phyloP scores from a whole-genome alignment of 1,284 basidiomycete genomes.

The Trametes pubescens region DNA sequence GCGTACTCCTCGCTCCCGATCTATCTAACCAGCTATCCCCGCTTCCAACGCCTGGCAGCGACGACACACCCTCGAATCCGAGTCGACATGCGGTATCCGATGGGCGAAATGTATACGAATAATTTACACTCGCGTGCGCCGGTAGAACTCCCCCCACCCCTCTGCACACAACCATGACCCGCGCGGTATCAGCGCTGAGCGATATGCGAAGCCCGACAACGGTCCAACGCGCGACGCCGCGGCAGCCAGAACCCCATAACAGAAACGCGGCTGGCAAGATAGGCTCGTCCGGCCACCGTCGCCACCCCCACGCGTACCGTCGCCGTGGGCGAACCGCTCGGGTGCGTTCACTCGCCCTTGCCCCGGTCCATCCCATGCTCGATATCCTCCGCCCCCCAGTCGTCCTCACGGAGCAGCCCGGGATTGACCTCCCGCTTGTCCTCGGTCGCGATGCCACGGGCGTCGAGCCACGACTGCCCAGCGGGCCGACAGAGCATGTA shows the following conservation, averaged over 20 bases:
- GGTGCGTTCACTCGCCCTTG: conserved; percentile 31
- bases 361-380: conserved; percentile 37
- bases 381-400: conserved; percentile 33
- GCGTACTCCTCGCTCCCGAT: neutral
- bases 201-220: conserved; percentile 5
- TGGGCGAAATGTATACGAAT: conserved; percentile 2
- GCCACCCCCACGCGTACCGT: neutral
- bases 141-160: conserved; percentile 5
- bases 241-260: conserved; percentile 10
- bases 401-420: conserved; percentile 44
- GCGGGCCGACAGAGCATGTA: conserved; percentile 76
- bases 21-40: neutral
- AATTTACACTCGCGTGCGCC: conserved; percentile 9
- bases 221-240: neutral
- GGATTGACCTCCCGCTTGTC: conserved; percentile 77
- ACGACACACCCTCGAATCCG: neutral
- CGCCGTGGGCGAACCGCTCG: neutral
- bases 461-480: conserved; percentile 76
- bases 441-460: conserved; percentile 61
- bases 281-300: conserved; percentile 1
- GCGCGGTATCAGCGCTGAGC: neutral
- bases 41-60: neutral
- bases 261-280: conserved; percentile 1
- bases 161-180: too few relatives aligned
- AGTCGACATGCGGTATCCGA: neutral